Evolutionary conservation across 2,329 filamentous ascomycete genomes (phyloP).

Genomic region (Fusarium paranaense): DNA sequence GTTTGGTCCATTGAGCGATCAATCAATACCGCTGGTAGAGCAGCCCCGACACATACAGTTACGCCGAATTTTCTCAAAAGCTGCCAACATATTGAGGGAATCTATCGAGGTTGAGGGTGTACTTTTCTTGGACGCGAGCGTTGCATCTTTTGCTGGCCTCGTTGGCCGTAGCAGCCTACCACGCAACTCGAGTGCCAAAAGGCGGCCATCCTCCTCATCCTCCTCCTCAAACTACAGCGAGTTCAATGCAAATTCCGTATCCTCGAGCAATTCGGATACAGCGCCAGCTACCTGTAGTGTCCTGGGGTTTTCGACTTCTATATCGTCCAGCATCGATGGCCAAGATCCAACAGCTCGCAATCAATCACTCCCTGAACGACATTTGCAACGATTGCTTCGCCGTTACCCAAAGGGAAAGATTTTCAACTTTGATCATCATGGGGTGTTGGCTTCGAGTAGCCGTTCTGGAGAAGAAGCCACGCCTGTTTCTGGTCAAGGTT

Average conservation of each 20-base stretch:
- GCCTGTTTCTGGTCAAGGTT: not conserved
- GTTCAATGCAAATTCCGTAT: slow-evolving; percentile 15
- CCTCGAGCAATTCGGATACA: slow-evolving; percentile 41
- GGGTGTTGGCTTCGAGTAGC: slow-evolving; percentile 48
- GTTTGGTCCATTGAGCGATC: not conserved
- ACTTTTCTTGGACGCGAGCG: slow-evolving; percentile 49
- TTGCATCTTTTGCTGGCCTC: slow-evolving; percentile 31
- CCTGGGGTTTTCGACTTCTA: slow-evolving; percentile 53
- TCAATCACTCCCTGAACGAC: not conserved
- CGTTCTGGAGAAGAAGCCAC: slow-evolving; percentile 42
- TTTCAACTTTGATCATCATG: slow-evolving; percentile 57
- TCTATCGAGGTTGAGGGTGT: slow-evolving; percentile 56
- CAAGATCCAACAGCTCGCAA: slow-evolving; percentile 10
- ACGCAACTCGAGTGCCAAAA: not conserved
- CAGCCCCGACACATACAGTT: not conserved
- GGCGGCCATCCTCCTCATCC: slow-evolving; percentile 14
- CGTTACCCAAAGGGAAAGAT: slow-evolving; percentile 60
- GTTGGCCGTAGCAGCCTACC: not conserved
- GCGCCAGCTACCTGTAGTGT: slow-evolving; percentile 43
- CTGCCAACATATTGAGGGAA: slow-evolving; percentile 57
- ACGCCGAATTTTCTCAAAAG: slow-evolving; percentile 51
- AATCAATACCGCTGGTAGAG: not conserved
- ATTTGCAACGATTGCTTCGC: slow-evolving; percentile 29
- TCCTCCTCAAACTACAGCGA: slow-evolving; percentile 3
- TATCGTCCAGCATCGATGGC: slow-evolving; percentile 49